Base-by-base conservation (phyloP, 192 early-diverging fungal species). In the Endogone sp. region DNA sequence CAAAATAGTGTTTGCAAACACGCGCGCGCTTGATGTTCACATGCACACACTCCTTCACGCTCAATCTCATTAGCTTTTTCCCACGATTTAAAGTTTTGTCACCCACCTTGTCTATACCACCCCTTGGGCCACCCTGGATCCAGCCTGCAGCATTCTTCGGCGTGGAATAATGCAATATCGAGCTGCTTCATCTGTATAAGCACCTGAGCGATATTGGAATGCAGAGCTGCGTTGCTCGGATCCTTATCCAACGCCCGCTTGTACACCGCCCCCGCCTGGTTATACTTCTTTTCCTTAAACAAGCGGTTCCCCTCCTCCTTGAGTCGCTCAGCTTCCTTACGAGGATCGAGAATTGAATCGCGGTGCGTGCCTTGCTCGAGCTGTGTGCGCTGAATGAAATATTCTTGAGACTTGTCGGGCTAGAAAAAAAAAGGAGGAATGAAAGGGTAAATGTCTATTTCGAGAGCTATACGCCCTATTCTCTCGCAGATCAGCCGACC, bases 191-290 rank as follows among this genome's bases (percentile, higher is more conserved):
- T 10, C 4, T 60, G 59, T 4, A 60, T 60, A 4, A 60, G 59
- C 59, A 60, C 59, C 59, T 60, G 59, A 60, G 23, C 22, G 9
- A 60, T 60, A 20, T 60, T 60, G 4, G 59, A 23, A n/a, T 60
- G 59, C 8, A 60, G 27, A 4, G 20, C 27, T 4, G 59, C 8
- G n/a, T 60, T 60, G 59, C 59, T 60, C 23, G 59, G 59, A 20
- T 60, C 59, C 59, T 26, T 60, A n/a, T 60, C 59, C 8, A 60
- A 10, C 6, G 59, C 59, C n/a, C 20, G 8, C 59, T 60, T 60
- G n/a, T 60, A 60, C 23, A 26, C 6, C 4, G 59, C 59, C 22
- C 59, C 59, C 8, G 59, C 59, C 27, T 60, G 4, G 3, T 9
- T n/a, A 20, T 60, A 60, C 9, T 28, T 4, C 27, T 28, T 60